Evolutionary conservation across 78 protist genomes (phyloP), one percentile per base, ranked within the genome.

Genomic region (Chrysochromulina tobinii): DNA sequence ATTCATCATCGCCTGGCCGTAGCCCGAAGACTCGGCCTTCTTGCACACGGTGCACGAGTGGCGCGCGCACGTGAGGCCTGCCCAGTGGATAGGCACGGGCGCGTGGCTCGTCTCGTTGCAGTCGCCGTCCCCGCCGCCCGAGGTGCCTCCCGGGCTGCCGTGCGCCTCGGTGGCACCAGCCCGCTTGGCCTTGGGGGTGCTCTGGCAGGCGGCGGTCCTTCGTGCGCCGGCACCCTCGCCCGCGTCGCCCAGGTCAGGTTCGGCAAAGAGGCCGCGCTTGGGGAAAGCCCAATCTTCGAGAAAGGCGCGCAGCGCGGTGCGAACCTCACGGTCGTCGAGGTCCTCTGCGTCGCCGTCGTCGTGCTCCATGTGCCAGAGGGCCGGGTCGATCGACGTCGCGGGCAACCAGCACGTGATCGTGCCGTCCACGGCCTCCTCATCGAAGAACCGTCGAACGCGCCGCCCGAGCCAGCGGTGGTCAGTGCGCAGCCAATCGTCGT

Each of bases 281-380:
- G 38, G 38, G 38, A 38, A 38, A 38, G 38, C 38, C 38, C 38
- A 38, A 38, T 38, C 38, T 38, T 38, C 38, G 38, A 38, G 38
- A 38, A 38, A 38, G 38, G 38, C 38, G 38, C 38, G 38, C 38
- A 38, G 38, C 38, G 38, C 38, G 38, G 38, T 38, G 38, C 38
- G 38, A 38, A 38, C 38, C 38, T 38, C 38, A 38, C 38, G 38
- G 38, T 38, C 38, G 38, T 38, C 38, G 38, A 38, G 38, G 38
- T 38, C 77, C 77, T 68, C 77, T 50, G 2, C 27, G 77, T 68
- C 77, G 48, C 77, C 77, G 50, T 68, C 77, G 50, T 68, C 77
- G 77, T 68, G 77, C 77, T 21, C 77, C 81, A 73, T 27, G 58
- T 50, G 81, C 81, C 81, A 50, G 57, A 27, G 58, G 18, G 81